phyloP scores from a whole-genome alignment of 345 rosid genomes.

The Heritiera fomes region DNA sequence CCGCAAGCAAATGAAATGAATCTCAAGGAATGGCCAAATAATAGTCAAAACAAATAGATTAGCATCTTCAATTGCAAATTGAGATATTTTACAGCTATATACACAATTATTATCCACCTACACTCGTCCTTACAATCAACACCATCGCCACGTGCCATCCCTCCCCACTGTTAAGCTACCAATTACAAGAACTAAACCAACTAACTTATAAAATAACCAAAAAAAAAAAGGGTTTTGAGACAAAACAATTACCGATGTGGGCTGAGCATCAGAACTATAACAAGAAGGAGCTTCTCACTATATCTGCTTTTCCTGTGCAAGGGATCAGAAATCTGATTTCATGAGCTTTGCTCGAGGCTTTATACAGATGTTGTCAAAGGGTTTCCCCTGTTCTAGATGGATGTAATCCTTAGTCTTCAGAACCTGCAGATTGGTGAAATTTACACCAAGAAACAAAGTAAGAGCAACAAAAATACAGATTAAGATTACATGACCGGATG shows the following conservation, averaged over 20 bases:
- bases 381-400: constrained; percentile 80
- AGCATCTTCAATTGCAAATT: constrained; percentile 33
- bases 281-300: constrained; percentile 24
- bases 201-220: background rate
- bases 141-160: constrained; percentile 1
- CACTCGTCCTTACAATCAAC: background rate
- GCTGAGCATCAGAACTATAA: constrained; percentile 19
- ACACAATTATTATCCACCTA: constrained; percentile 4
- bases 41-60: constrained; percentile 25
- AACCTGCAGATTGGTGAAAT: constrained; percentile 39
- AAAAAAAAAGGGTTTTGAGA: background rate
- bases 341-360: constrained; percentile 77
- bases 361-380: constrained; percentile 64
- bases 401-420: constrained; percentile 90
- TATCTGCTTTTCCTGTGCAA: constrained; percentile 22
- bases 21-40: background rate
- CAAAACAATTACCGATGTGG: background rate
- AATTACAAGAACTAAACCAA: constrained; percentile 15
- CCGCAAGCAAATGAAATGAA: background rate
- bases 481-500: background rate
- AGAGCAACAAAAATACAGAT: background rate
- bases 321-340: constrained; percentile 75
- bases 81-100: constrained; percentile 28
- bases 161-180: constrained; percentile 22
- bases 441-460: background rate